Evolutionary conservation across 176 grass and related monocot species (phyloP), one percentile per base, ranked within the genome.

Genomic region (Rhipidocladum racemiflorum): DNA sequence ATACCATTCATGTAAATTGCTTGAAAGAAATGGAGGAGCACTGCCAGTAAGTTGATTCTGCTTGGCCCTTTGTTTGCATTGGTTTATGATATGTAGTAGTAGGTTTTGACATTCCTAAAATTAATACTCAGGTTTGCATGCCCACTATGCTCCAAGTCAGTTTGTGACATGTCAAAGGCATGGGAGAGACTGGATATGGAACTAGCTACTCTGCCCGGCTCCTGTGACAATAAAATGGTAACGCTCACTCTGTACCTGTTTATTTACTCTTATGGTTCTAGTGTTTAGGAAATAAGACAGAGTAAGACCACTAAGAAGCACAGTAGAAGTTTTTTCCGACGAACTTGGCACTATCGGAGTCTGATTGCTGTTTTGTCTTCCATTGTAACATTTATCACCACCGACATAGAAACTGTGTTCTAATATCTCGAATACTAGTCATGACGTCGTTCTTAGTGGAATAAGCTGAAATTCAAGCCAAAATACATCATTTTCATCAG

Each of bases 141-240:
- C n/a, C 96, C 96, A 4, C 81, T 93, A 67, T 99, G 96, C 83
- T 95, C 96, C 27, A 99, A 95, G 63, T 99, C 96, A 9, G 96
- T 99, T 43, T 93, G 96, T 85, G 91, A 99, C 67, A 99, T 99
- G 96, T 95, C 96, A 0, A 91, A 93, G 89, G 92, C 87, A 60
- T 98, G 96, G 96, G 91, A 95, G 73, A 91, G 90, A 66, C 72
- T 98, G 23, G 96, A 99, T 23, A 67, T 78, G 49, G 91, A 95
- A 83, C 77, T 99, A 25, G 96, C 92, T 18, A 90, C 85, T 32
- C 86, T 99, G 59, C 82, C 90, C 5, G 87, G 87, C 50, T 79
- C 82, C 10, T 92, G 42, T 16, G 85, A 94, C 15, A 81, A 90
- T 83, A 99, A 87, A 83, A 93, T 83, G 96, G 92, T 99, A 77